These are phyloP conservation scores for Aspergillus funiculosus DNA, from an alignment of 495 filamentous ascomycete species.

Conservation along the genomic window DNA sequence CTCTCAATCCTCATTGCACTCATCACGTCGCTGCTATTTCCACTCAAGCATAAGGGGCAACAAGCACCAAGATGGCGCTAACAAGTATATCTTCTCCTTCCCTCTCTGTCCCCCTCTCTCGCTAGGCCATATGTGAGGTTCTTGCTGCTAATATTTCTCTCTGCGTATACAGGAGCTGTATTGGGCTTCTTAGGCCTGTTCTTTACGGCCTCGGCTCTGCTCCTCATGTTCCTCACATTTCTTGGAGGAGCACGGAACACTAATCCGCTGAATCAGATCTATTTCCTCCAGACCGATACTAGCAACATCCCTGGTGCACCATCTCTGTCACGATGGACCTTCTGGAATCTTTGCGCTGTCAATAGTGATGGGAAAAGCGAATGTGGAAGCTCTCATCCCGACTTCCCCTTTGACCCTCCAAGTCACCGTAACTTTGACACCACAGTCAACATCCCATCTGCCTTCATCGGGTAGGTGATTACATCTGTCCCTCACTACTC, in stretches of 20 bases:
- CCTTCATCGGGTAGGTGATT: conserved; percentile 48
- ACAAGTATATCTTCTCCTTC: conserved; percentile 38
- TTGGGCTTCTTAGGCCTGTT: conserved; percentile 61
- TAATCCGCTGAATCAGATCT: conserved; percentile 65
- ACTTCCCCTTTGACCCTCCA: conserved; percentile 61
- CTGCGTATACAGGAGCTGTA: conserved; percentile 33
- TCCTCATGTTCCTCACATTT: conserved; percentile 76
- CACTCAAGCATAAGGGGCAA: conserved; percentile 4
- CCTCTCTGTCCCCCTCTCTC: background rate
- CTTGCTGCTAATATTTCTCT: conserved; percentile 3
- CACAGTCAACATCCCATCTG: conserved; percentile 45
- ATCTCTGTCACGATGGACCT: conserved; percentile 73
- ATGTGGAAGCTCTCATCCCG: conserved; percentile 51
- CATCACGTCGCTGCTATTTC: background rate
- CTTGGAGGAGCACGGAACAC: conserved; percentile 58
- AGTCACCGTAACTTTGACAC: conserved; percentile 54
- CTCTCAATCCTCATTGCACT: background rate
- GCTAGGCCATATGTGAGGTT: background rate
- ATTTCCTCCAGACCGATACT: conserved; percentile 75
- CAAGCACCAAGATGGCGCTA: conserved; percentile 23
- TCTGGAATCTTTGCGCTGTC: conserved; percentile 67
- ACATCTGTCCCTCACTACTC: background rate
- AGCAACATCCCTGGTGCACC: conserved; percentile 61
- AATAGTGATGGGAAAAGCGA: conserved; percentile 47
- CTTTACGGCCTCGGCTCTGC: conserved; percentile 65